Base-by-base conservation (phyloP, 176 grass and related monocot genomes). In the Bromus sterilis region DNA sequence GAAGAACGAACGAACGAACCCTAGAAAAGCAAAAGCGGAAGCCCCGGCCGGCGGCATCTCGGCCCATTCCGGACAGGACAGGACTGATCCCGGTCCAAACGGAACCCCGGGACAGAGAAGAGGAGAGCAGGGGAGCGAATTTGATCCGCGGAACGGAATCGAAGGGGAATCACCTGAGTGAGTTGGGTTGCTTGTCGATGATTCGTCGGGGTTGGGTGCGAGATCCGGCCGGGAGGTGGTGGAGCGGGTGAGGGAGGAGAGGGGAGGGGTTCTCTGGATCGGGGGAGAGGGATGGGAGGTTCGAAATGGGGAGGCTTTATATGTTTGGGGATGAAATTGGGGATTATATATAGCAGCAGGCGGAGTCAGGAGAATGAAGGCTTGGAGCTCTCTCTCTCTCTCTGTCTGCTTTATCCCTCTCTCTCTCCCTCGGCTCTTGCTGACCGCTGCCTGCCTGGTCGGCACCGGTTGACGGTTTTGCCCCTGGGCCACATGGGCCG, bases 271-370 rank as follows among this genome's bases (percentile, higher is more conserved):
- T 21, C 8, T n/a, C n/a, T n/a, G 42, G 43, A 73, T 73, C 69
- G 69, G 69, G 0, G 23, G 69, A 46, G 67, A n/a, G 21, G 15
- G 15, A 32, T 20, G 28, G 64, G 20, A 15, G 39, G 69, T 73
- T 73, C 42, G 69, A 73, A 73, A 73, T 73, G 26, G 26, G 42
- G 42, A 73, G 69, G 69, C 69, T 73, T 73, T 73, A 73, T 73
- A 73, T 16, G 68, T 10, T 42, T 13, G 67, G 68, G 4, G 24
- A 46, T 1, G 41, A 30, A 48, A 30, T 46, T 72, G 69, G 69
- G 69, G 69, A 72, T 72, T 72, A 72, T 72, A 72, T 72, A 55
- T 55, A 48, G 44, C 44, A 46, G 63, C 32, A 66, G 63, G 15
- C 6, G 29, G 29, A 65, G 57, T n/a, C n/a, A n/a, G n/a, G n/a